Evolutionary conservation across 1,139 yeast genomes (phyloP).

Genomic region (Scheffersomyces titani): DNA sequence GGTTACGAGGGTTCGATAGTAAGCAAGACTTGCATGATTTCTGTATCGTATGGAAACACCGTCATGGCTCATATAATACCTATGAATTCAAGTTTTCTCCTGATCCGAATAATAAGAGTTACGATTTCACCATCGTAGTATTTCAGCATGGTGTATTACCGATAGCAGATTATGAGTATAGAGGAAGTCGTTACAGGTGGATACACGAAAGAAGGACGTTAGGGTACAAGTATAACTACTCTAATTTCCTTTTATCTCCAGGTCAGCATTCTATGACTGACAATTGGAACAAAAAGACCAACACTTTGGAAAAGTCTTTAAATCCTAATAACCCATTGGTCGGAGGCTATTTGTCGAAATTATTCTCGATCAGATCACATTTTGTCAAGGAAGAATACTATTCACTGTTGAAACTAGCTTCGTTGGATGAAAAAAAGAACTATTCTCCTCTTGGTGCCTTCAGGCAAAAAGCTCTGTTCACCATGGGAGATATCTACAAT

Average conservation of each 20-base stretch:
- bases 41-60: conserved; percentile 5
- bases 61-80: conserved; percentile 4
- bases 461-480: not conserved
- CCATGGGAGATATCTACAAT: conserved; percentile 1
- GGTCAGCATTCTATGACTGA: conserved; percentile 8
- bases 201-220: conserved; percentile 4
- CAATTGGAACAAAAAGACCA: conserved; percentile 6
- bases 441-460: conserved; percentile 1
- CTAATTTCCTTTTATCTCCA: conserved; percentile 5
- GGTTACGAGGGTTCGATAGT: conserved; percentile 2
- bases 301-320: not conserved
- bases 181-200: conserved; percentile 9
- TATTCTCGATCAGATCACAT: not conserved
- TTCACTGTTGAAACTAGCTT: not conserved
- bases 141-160: conserved; percentile 8
- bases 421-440: conserved; percentile 1
- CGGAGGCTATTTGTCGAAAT: not conserved
- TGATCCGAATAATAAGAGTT: conserved; percentile 1
- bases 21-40: conserved; percentile 3
- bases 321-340: not conserved
- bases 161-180: conserved; percentile 8
- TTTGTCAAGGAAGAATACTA: not conserved
- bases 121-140: conserved; percentile 6
- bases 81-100: conserved; percentile 4
- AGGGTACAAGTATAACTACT: conserved; percentile 2